These are phyloP conservation scores for Scytalidium sp. DNA, from an alignment of 2,329 filamentous ascomycete species.

Conservation along the genomic window DNA sequence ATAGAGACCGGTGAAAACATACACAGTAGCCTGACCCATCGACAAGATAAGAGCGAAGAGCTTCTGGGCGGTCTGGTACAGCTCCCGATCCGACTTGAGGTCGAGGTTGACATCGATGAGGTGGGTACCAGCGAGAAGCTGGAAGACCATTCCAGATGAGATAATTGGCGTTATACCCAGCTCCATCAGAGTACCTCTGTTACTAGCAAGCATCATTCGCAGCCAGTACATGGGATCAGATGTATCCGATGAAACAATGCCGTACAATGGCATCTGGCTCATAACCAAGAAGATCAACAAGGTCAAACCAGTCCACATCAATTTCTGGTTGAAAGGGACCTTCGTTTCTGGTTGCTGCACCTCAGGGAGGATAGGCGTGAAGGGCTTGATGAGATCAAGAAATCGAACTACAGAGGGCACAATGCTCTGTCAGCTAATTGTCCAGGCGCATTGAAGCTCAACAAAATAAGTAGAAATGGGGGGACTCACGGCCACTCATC, in stretches of 20 bases:
- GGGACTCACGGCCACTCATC: conserved; percentile 39
- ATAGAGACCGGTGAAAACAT: conserved; percentile 97
- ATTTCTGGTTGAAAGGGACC: conserved; percentile 97
- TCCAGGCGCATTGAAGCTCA: conserved; percentile 7
- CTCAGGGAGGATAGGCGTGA: conserved; percentile 98
- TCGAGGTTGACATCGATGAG: conserved; percentile 99
- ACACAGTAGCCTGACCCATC: conserved; percentile 95
- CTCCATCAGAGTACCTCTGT: conserved; percentile 94
- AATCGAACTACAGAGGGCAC: conserved; percentile 72
- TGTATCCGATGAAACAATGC: conserved; percentile 97
- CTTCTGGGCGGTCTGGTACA: conserved; percentile 99
- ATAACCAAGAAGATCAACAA: conserved; percentile 99
- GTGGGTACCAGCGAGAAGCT: conserved; percentile 98
- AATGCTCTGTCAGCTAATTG: background rate
- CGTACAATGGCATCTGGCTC: conserved; percentile 99
- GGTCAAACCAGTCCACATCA: conserved; percentile 93
- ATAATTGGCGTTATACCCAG: conserved; percentile 98
- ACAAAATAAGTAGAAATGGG: conserved; percentile 10
- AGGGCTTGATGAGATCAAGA: conserved; percentile 99
- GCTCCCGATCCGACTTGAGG: conserved; percentile 98
- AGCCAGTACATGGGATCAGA: conserved; percentile 99
- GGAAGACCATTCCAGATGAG: conserved; percentile 99
- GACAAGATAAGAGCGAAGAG: conserved; percentile 97
- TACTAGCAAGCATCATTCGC: conserved; percentile 99
- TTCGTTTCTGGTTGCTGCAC: conserved; percentile 98